A percentile compares a stretch with the other conserved stretches of the same genome.
Evolutionary conservation across 345 rosid species (phyloP).

Genomic region (Excoecaria agallocha): DNA sequence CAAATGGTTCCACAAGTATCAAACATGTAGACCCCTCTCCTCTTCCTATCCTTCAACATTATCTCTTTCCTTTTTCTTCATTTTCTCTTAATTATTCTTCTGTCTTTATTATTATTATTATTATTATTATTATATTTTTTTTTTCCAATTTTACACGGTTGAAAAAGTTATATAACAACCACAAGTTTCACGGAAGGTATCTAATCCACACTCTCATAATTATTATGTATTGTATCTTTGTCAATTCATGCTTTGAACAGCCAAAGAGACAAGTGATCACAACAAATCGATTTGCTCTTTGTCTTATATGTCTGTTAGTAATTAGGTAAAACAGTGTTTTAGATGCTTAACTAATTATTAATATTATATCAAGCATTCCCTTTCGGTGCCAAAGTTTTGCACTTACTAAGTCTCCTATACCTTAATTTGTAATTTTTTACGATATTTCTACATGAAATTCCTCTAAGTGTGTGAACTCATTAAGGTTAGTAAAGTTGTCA

Average conservation of each 20-base stretch:
- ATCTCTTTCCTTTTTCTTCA: constrained; percentile 1
- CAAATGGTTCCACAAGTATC: constrained; percentile 24
- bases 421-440: constrained; percentile 2
- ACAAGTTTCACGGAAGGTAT: neutral
- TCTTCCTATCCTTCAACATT: constrained; percentile 1
- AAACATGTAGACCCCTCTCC: constrained; percentile 42
- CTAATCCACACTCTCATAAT: constrained; percentile 7
- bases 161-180: constrained; percentile 1
- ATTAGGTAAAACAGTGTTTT: constrained; percentile 34
- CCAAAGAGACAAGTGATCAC: constrained; percentile 9
- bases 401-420: neutral
- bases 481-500: constrained; percentile 11
- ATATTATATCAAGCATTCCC: neutral
- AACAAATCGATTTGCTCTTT: constrained; percentile 28
- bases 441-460: constrained; percentile 16
- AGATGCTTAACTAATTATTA: neutral
- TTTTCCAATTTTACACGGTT: constrained; percentile 6
- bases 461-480: constrained; percentile 1
- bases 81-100: neutral
- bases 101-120: neutral
- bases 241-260: constrained; percentile 9
- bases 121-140: too few species aligned
- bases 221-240: neutral
- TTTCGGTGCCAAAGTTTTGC: constrained; percentile 5
- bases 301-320: constrained; percentile 28